These are phyloP conservation scores for Zostera marina DNA, from an alignment of 116 monocot species.

Conservation along the genomic window DNA sequence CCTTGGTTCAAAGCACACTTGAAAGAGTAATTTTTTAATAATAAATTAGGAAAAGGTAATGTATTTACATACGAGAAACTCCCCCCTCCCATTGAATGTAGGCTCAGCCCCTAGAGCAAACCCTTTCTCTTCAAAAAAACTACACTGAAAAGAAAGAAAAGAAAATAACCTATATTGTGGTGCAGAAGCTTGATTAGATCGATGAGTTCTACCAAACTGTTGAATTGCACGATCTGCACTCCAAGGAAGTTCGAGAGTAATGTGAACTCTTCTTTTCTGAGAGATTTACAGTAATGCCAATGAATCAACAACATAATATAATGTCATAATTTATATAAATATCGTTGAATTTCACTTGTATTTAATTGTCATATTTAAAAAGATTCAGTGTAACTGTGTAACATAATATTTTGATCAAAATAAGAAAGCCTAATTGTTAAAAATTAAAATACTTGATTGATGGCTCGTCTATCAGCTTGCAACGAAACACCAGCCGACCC, in stretches of 20 bases:
- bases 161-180: slow-evolving; percentile 73
- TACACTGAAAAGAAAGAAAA: neutral
- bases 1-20: neutral
- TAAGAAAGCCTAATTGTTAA: neutral
- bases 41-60: neutral
- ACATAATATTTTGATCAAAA: neutral
- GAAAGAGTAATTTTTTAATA: too few species aligned
- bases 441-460: slow-evolving; percentile 54
- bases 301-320: neutral
- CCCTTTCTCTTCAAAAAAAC: too few species aligned
- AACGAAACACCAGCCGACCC: slow-evolving; percentile 98
- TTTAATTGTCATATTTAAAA: neutral
- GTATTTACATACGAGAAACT: too few species aligned
- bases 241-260: slow-evolving; percentile 99
- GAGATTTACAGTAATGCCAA: slow-evolving; percentile 2
- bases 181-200: slow-evolving; percentile 97
- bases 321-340: neutral
- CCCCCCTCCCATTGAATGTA: too few species aligned
- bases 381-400: neutral
- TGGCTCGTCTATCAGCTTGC: slow-evolving; percentile 86
- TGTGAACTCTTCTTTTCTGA: slow-evolving; percentile 85
- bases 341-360: neutral
- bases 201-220: slow-evolving; percentile 96
- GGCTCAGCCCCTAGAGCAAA: too few species aligned
- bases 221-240: slow-evolving; percentile 99